Percentiles rank a stretch among this genome's conserved stretches.
phyloP scores from a whole-genome alignment of 78 protist species.

The Pigoraptor vietnamica region DNA sequence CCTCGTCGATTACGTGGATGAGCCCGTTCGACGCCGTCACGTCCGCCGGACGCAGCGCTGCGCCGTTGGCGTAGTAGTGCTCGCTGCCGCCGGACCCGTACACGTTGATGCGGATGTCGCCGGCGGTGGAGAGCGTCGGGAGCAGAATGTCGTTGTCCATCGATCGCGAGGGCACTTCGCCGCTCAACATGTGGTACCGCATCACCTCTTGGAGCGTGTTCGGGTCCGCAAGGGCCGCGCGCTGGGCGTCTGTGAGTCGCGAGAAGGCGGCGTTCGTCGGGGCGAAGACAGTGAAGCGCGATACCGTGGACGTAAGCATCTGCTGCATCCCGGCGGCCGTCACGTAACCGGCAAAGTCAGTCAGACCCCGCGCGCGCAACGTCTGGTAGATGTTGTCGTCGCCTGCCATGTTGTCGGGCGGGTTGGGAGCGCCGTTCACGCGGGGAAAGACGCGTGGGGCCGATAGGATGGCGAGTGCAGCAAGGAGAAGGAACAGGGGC shows the following conservation, averaged over 20 bases:
- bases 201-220: neutral
- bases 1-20: conserved; percentile 8
- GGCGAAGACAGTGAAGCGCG: neutral
- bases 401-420: neutral
- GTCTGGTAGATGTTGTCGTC: neutral
- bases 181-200: neutral
- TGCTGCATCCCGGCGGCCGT: neutral
- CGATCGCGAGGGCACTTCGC: neutral
- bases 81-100: neutral
- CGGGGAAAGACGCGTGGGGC: too few relatives aligned
- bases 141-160: neutral
- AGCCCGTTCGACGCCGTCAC: conserved; percentile 1
- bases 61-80: neutral
- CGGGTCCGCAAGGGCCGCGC: neutral
- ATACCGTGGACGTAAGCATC: neutral
- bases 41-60: neutral
- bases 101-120: neutral
- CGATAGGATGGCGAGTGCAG: too few relatives aligned
- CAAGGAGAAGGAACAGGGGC: too few relatives aligned
- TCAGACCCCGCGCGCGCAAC: neutral
- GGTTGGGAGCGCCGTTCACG: too few relatives aligned
- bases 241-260: neutral
- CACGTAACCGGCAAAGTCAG: neutral
- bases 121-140: neutral
- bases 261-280: conserved; percentile 2